phyloP scores from a whole-genome alignment of 306 rosid species.

The Spatholobus suberectus region DNA sequence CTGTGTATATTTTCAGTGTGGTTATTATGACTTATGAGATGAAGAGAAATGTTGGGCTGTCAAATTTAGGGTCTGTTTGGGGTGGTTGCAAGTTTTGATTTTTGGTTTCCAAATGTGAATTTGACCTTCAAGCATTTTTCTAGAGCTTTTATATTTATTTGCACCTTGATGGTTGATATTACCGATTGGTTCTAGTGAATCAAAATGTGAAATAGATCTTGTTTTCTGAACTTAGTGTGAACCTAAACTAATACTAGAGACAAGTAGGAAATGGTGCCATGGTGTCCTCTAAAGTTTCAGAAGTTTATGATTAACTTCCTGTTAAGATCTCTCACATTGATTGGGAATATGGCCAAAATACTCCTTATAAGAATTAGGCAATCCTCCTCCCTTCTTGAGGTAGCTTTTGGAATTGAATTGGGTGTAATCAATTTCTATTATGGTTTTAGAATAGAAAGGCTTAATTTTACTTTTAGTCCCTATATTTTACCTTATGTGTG shows the following conservation, averaged over 20 bases:
- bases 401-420: neutral
- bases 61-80: neutral
- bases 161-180: slow-evolving; percentile 4
- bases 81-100: neutral
- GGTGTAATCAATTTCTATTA: too few species aligned
- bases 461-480: neutral
- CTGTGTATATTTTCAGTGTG: slow-evolving; percentile 13
- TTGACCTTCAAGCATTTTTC: neutral
- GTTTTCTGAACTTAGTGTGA: neutral
- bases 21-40: slow-evolving; percentile 7
- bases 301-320: neutral
- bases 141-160: neutral
- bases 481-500: neutral
- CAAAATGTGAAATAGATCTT: neutral
- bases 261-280: neutral
- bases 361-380: neutral
- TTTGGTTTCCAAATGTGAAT: neutral
- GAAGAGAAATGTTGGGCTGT: neutral
- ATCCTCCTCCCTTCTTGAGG: neutral
- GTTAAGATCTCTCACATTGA: neutral
- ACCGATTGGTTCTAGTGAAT: neutral
- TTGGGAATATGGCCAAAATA: neutral
- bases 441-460: neutral
- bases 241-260: neutral
- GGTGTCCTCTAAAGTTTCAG: neutral